Evolutionary conservation across 495 filamentous ascomycete species (phyloP).

Genomic region (Xylaria grammica): DNA sequence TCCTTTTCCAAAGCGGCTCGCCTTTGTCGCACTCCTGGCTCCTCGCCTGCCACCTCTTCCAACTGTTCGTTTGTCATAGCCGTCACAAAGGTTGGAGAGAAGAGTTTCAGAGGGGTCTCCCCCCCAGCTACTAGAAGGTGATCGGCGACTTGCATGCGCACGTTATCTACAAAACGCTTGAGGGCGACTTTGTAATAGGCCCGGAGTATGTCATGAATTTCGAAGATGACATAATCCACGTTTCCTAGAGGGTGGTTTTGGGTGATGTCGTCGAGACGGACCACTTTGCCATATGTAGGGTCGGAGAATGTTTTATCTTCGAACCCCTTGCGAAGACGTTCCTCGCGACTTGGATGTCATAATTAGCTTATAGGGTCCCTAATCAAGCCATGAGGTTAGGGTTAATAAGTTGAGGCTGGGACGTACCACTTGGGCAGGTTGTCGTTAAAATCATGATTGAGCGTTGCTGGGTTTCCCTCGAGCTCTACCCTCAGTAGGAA

Average conservation of each 20-base stretch:
- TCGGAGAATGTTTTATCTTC: not conserved
- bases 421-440: too few species aligned
- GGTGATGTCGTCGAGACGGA: not conserved
- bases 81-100: slow-evolving; percentile 28
- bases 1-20: slow-evolving; percentile 45
- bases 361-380: not conserved
- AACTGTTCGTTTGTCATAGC: slow-evolving; percentile 31
- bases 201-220: slow-evolving; percentile 58
- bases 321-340: not conserved
- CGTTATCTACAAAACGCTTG: slow-evolving; percentile 63
- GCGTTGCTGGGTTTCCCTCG: slow-evolving; percentile 48
- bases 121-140: slow-evolving; percentile 40
- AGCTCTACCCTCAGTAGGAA: slow-evolving; percentile 60
- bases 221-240: slow-evolving; percentile 38
- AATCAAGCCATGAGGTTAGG: too few species aligned
- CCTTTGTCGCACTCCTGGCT: slow-evolving; percentile 39
- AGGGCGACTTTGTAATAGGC: slow-evolving; percentile 65
- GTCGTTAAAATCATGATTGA: slow-evolving; percentile 60
- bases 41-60: slow-evolving; percentile 32
- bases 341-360: not conserved
- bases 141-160: slow-evolving; percentile 49
- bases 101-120: slow-evolving; percentile 29
- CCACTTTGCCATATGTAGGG: not conserved
- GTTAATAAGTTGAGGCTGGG: too few species aligned
- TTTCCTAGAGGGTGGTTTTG: slow-evolving; percentile 20